phyloP scores from a whole-genome alignment of 768 basidiomycete species.

The Grammothele lineata region DNA sequence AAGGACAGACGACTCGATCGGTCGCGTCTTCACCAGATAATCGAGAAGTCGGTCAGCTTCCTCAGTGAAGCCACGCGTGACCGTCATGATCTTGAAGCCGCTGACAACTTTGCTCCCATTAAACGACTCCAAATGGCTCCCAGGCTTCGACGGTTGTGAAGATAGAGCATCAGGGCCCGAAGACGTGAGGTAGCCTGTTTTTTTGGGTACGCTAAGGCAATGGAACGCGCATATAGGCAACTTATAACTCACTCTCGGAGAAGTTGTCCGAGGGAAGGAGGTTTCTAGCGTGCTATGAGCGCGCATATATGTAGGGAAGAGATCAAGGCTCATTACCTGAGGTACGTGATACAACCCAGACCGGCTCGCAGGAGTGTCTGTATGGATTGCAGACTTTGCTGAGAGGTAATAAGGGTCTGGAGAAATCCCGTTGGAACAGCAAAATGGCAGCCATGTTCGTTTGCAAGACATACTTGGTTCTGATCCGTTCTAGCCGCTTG shows the following conservation, averaged over 20 bases:
- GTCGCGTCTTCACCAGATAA: slow-evolving; percentile 53
- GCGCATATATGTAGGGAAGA: slow-evolving; percentile 9
- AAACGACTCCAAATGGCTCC: slow-evolving; percentile 32
- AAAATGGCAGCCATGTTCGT: no score
- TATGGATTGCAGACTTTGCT: slow-evolving; percentile 67
- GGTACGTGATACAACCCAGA: slow-evolving; percentile 71
- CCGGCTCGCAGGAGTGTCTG: slow-evolving; percentile 71
- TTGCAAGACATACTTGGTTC: slow-evolving; percentile 19
- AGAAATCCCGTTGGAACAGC: no score
- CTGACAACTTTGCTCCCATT: slow-evolving; percentile 43
- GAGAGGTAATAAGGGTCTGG: slow-evolving; percentile 28
- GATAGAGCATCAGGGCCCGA: slow-evolving; percentile 30
- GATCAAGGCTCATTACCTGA: slow-evolving; percentile 53
- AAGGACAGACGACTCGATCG: no score
- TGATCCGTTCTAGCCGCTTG: slow-evolving; percentile 27
- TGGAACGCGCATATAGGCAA: slow-evolving; percentile 7
- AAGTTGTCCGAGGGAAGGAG: slow-evolving; percentile 80
- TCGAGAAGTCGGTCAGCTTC: slow-evolving; percentile 82
- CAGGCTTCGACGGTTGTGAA: slow-evolving; percentile 26
- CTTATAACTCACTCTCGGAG: slow-evolving; percentile 45
- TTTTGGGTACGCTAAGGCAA: background rate
- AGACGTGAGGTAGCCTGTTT: slow-evolving; percentile 52
- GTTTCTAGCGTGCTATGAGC: slow-evolving; percentile 41
- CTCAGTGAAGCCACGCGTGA: slow-evolving; percentile 73
- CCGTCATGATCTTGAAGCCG: slow-evolving; percentile 67